A percentile compares a stretch with the other conserved stretches of the same genome.
These are phyloP conservation scores for Gypsophila paniculata DNA, from an alignment of 179 eudicot genomes.

Conservation along the genomic window DNA sequence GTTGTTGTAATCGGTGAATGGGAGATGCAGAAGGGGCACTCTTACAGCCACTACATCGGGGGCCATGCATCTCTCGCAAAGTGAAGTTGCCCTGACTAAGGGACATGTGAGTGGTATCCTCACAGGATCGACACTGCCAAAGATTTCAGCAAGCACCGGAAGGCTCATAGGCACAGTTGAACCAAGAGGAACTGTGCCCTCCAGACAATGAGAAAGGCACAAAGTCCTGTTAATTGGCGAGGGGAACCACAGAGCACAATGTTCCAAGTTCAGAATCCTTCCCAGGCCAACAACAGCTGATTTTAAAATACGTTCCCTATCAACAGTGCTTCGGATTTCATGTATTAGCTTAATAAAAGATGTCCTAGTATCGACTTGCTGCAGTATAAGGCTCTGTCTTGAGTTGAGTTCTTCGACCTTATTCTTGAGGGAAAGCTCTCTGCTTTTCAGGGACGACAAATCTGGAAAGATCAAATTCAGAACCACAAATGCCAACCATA, in stretches of 20 bases:
- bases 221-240: slow-evolving; percentile 37
- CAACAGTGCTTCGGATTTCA: slow-evolving; percentile 60
- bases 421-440: slow-evolving; percentile 39
- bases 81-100: slow-evolving; percentile 38
- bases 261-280: slow-evolving; percentile 48
- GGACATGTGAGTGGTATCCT: slow-evolving; percentile 50
- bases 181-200: slow-evolving; percentile 38
- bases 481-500: slow-evolving; percentile 49
- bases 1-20: slow-evolving; percentile 35
- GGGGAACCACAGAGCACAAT: slow-evolving; percentile 76
- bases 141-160: slow-evolving; percentile 41
- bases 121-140: slow-evolving; percentile 41
- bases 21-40: slow-evolving; percentile 52
- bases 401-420: slow-evolving; percentile 54
- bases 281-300: slow-evolving; percentile 61
- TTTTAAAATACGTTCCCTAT: slow-evolving; percentile 41
- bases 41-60: slow-evolving; percentile 63
- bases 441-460: slow-evolving; percentile 38
- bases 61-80: slow-evolving; percentile 31
- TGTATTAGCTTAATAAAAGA: slow-evolving; percentile 47
- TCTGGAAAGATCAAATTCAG: slow-evolving; percentile 50
- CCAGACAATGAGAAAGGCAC: slow-evolving; percentile 45
- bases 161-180: slow-evolving; percentile 46
- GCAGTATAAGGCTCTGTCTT: slow-evolving; percentile 40
- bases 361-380: slow-evolving; percentile 49